Evolutionary conservation across 208 protist species (phyloP), one percentile per base, ranked within the genome.

Genomic region (Trypanosoma lewisi): DNA sequence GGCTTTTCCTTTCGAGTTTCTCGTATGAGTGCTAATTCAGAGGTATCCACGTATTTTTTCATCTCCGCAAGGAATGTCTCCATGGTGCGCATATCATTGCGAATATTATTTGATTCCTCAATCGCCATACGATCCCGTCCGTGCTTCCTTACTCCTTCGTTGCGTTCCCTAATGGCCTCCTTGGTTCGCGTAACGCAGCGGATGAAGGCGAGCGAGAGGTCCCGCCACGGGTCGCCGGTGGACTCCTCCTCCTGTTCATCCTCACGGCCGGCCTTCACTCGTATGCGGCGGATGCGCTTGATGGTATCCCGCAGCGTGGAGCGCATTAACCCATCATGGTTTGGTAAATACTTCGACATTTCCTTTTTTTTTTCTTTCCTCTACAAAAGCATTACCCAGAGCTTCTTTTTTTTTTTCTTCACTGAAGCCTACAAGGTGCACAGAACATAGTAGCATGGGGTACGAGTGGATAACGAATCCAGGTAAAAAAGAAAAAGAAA

Each of bases 301-400:
- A 91, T 87, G 45, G 75, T 86, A 48, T 91, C 84, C 7, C 84
- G 84, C 58, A 91, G 67, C n/a, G 70, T 85, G 12, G 84, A 82
- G 31, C 81, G 74, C 78, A 79, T 83, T 59, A 90, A 36, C 47
- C 77, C 83, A 70, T 86, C 80, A 11, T 53, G 70, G 58, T 69
- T 87, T 31, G 83, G 83, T 17, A 90, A 50, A 63, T 78, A 86
- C 31, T 81, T 52, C 17, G 69, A 51, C 64, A 78, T 77, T n/a
- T 8, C 25, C 21, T 25, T 31, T 23, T 21, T 31, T 21, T 2
- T 17, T 55, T 6, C 31, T 41, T 2, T 2, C 3, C 2, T 34
- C 8, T 36, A 14, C 34, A 23, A 51, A 21, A 9, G 7, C 31
- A 6, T n/a, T 55, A 55, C 23, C 50, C 30, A 9, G 4, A 25